These are phyloP conservation scores for Rubia tinctorum DNA, from an alignment of 305 asterid genomes.

Conservation along the genomic window DNA sequence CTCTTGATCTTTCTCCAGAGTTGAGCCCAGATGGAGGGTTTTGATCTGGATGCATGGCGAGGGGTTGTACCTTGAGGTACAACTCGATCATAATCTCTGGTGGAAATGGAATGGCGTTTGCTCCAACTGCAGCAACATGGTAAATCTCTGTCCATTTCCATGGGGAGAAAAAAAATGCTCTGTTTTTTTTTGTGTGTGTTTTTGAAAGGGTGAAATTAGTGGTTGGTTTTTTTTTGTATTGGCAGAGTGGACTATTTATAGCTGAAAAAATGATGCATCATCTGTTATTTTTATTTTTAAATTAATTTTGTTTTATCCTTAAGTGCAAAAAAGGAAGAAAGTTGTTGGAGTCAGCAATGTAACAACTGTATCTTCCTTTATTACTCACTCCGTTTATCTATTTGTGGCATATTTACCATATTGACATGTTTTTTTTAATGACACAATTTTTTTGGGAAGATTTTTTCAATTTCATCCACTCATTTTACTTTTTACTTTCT, in stretches of 20 bases:
- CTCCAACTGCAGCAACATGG: slow-evolving; percentile 26
- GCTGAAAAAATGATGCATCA: no score
- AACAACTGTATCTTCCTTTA: not conserved
- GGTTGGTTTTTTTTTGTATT: not conserved
- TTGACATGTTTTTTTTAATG: no score
- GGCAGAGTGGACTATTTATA: not conserved
- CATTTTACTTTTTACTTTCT: no score
- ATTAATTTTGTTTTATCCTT: not conserved
- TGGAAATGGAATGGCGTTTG: slow-evolving; percentile 32
- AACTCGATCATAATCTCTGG: slow-evolving; percentile 34
- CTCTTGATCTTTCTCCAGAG: slow-evolving; percentile 69
- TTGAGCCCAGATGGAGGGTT: slow-evolving; percentile 42
- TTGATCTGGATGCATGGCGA: slow-evolving; percentile 26
- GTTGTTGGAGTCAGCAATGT: slow-evolving; percentile 2
- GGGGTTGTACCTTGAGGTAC: slow-evolving; percentile 7
- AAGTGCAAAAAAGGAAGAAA: not conserved
- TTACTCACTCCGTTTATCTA: no score
- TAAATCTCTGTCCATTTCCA: slow-evolving; percentile 25
- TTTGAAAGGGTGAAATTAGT: not conserved
- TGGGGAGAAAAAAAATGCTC: not conserved
- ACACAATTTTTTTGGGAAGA: no score
- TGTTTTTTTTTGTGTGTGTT: not conserved
- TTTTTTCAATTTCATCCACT: no score
- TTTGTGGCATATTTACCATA: no score
- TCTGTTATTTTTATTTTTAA: no score